phyloP scores from a whole-genome alignment of 2,329 filamentous ascomycete species.

The Aureobasidium uvarum region DNA sequence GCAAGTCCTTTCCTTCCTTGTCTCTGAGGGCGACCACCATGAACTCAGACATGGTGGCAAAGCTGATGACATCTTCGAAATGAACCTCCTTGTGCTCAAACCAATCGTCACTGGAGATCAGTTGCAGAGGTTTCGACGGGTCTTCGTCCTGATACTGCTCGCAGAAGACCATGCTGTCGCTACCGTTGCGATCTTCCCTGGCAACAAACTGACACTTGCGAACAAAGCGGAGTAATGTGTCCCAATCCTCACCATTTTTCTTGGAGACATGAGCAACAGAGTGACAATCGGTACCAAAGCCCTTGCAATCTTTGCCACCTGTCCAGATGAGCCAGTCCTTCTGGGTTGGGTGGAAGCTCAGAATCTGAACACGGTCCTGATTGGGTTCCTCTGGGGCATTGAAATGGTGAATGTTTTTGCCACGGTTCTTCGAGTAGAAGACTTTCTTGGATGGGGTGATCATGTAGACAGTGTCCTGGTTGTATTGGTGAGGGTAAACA shows the following conservation, averaged over 20 bases:
- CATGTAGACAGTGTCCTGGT: constrained; percentile 85
- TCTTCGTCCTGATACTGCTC: constrained; percentile 64
- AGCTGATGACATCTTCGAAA: constrained; percentile 72
- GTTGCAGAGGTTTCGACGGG: constrained; percentile 58
- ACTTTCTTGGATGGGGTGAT: constrained; percentile 67
- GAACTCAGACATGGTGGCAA: constrained; percentile 95
- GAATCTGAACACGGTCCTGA: constrained; percentile 52
- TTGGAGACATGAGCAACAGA: constrained; percentile 71
- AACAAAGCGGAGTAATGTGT: constrained; percentile 69
- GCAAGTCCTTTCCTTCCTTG: constrained; percentile 65
- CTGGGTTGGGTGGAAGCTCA: constrained; percentile 79
- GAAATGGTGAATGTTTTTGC: constrained; percentile 70
- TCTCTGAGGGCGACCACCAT: constrained; percentile 78
- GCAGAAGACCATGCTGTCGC: constrained; percentile 63
- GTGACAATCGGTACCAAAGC: constrained; percentile 60
- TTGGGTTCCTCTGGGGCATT: constrained; percentile 64
- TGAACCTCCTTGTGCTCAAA: constrained; percentile 65
- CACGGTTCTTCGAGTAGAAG: constrained; percentile 79
- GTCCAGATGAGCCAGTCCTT: constrained; percentile 93
- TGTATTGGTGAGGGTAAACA: constrained; percentile 75
- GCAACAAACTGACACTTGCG: constrained; percentile 85
- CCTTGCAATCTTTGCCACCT: constrained; percentile 66
- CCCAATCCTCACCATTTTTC: constrained; percentile 77
- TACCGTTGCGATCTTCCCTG: constrained; percentile 56
- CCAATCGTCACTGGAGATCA: constrained; percentile 76